Conservation (phyloP, 163 green algal genomes). For the Scenedesmus sp. region DNA sequence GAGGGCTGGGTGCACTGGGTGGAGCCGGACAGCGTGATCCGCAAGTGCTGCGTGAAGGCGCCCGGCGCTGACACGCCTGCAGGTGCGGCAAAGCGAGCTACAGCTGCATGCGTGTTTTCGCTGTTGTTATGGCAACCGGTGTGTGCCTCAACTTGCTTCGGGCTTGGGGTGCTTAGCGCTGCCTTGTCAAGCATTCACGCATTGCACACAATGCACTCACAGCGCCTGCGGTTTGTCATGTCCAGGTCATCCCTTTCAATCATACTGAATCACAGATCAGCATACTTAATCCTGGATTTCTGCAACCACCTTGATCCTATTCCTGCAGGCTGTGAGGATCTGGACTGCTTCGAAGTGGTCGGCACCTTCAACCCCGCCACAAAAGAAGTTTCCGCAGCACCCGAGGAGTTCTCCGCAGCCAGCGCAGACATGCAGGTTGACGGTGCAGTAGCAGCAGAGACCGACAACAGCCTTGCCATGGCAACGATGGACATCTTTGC, state of each 20-base stretch:
- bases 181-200: no score
- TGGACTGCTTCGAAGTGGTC: constrained; percentile 68
- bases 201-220: no score
- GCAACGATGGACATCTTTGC: constrained; percentile 97
- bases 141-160: no score
- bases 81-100: no score
- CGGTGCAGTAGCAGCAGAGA: constrained; percentile 37
- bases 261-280: no score
- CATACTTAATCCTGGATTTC: no score
- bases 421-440: not conserved
- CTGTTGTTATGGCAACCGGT: not conserved
- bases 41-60: constrained; percentile 71
- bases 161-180: no score
- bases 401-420: constrained; percentile 20
- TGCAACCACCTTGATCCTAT: not conserved
- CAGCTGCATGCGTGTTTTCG: no score
- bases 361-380: constrained; percentile 68
- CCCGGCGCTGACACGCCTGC: constrained; percentile 43
- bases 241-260: no score
- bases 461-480: constrained; percentile 63
- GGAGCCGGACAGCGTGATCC: constrained; percentile 69
- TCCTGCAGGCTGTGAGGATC: constrained; percentile 36
- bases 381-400: constrained; percentile 52
- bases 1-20: constrained; percentile 56
- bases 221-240: no score